Percentiles rank a stretch among this genome's conserved stretches.
Conservation (phyloP, 345 rosid species). For the Eucalyptus dawsonii region DNA sequence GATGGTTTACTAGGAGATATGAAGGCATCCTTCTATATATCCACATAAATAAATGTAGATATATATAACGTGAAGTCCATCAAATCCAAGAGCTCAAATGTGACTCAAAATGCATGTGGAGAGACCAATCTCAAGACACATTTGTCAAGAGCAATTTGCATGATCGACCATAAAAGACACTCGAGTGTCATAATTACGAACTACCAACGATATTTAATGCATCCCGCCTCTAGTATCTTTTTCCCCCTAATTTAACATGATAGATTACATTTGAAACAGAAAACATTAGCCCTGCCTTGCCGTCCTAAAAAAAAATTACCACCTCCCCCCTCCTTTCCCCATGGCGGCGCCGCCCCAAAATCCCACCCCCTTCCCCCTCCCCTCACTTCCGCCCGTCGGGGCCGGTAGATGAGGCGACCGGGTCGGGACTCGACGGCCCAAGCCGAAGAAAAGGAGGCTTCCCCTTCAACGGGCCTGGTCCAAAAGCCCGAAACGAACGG, state of each 20-base stretch:
- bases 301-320: neutral
- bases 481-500: neutral
- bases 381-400: neutral
- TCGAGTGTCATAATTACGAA: accelerated
- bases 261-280: neutral
- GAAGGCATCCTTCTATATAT: neutral
- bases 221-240: accelerated
- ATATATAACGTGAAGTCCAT: neutral
- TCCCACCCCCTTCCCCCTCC: too few species aligned
- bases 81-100: neutral
- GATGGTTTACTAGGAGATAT: neutral
- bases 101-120: neutral
- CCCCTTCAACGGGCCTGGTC: neutral
- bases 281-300: neutral
- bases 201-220: accelerated
- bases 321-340: neutral
- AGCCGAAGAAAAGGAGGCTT: neutral
- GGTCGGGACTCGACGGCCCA: neutral
- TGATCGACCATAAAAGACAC: neutral
- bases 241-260: neutral
- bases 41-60: neutral
- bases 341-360: neutral
- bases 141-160: neutral
- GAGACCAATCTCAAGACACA: accelerated
- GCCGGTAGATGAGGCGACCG: too few species aligned